Evolutionary conservation across 352 stramenopile genomes (phyloP), one percentile per base, ranked within the genome.

Genomic region (Phytopythium oedochilum): DNA sequence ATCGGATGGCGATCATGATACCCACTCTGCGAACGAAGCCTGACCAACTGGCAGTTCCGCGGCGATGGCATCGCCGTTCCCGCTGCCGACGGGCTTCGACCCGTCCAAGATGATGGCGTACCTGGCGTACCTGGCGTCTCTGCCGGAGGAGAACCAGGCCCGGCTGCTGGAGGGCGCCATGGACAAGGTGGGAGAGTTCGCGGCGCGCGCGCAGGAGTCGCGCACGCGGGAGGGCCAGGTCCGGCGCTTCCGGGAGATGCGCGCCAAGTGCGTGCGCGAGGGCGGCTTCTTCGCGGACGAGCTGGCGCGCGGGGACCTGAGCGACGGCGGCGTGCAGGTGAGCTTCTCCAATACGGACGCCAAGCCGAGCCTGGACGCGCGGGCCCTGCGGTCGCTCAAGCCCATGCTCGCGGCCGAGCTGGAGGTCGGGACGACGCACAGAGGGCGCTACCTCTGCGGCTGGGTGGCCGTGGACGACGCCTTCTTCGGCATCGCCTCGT

Each of bases 371-470:
- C 53, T 39, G 6, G 20, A 47, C 8, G n/a, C 43, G 56, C 59
- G 7, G 31, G 55, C 56, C 12, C 44, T 74, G 9, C 11, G 25
- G 2, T 45, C 51, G 5, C 48, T 74, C 7, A 62, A 64, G 23
- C 66, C 66, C 4, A 66, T 71, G 53, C 57, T 54, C 25, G 40
- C 23, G 7, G 49, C 64, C 3, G 66, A 71, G 15, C 46, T 74
- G 1, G 51, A 63, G 8, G 25, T 68, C 25, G 55, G 59, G 10
- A 63, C 63, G 25, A 74, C 62, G 3, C 66, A 74, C 26, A 39
- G 46, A 28, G 66, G 59, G 2, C 58, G 59, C 28, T 74, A 74
- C 43, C n/a, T 74, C 20, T 74, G 66, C 29, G 63, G 66, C 0
- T 68, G 59, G 52, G 59, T 74, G 26, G 61, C 66, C 15, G 44